Percentiles rank a stretch among this genome's conserved stretches.
phyloP scores from a whole-genome alignment of 345 rosid species.

The Eucalyptus urophylla region DNA sequence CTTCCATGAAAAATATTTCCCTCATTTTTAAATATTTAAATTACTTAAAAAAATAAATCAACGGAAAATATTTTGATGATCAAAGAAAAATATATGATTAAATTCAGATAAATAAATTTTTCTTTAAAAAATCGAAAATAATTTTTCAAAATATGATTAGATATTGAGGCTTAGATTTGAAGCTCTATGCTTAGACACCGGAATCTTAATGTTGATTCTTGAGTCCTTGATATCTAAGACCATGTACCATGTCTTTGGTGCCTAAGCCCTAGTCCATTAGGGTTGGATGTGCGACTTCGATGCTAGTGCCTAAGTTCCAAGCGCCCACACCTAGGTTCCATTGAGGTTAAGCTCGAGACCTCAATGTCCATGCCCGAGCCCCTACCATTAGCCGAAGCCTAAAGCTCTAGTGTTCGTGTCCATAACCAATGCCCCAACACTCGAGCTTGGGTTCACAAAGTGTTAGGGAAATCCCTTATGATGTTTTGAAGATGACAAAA shows the following conservation, averaged over 20 bases:
- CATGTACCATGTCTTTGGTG: neutral
- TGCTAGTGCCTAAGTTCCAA: neutral
- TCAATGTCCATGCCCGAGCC: neutral
- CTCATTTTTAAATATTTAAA: neutral
- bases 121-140: rapidly evolving
- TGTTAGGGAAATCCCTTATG: too few species aligned
- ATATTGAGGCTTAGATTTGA: too few species aligned
- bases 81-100: too few species aligned
- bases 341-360: neutral
- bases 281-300: too few species aligned
- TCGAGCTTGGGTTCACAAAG: neutral
- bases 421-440: neutral
- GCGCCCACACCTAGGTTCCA: rapidly evolving
- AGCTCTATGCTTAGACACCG: neutral
- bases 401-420: neutral
- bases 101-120: too few species aligned
- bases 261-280: neutral
- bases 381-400: neutral
- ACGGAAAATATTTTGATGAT: rapidly evolving
- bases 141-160: neutral
- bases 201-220: neutral
- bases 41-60: rapidly evolving
- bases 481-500: too few species aligned
- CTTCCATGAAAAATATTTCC: neutral
- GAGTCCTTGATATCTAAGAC: neutral